Evolutionary conservation across 495 filamentous ascomycete species (phyloP).

Genomic region (Penicillium canescens): DNA sequence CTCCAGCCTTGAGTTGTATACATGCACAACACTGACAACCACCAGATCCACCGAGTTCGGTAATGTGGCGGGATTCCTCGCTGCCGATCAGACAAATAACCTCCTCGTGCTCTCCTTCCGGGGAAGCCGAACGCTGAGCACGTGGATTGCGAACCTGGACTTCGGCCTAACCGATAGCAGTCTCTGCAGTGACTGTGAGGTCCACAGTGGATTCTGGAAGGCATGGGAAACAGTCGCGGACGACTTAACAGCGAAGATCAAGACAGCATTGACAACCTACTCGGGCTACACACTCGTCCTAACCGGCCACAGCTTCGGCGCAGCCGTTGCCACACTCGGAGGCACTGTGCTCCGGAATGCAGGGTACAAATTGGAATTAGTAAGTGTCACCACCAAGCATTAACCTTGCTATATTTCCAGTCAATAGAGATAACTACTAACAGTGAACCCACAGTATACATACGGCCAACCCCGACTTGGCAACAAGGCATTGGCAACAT

Average conservation of each 20-base stretch:
- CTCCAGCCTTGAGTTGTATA: not conserved
- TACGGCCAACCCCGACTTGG: conserved; percentile 72
- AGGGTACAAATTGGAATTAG: conserved; percentile 38
- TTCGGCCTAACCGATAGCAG: conserved; percentile 29
- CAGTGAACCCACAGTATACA: conserved; percentile 48
- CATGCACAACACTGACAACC: conserved; percentile 4
- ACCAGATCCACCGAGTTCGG: conserved; percentile 49
- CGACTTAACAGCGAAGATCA: conserved; percentile 38
- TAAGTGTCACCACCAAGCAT: conserved; percentile 15
- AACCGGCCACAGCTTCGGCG: conserved; percentile 72
- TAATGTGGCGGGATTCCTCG: conserved; percentile 70
- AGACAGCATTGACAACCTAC: conserved; percentile 36
- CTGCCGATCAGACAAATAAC: conserved; percentile 59
- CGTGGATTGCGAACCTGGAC: conserved; percentile 66
- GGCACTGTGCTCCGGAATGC: conserved; percentile 56
- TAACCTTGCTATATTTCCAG: not conserved
- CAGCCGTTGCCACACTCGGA: conserved; percentile 61
- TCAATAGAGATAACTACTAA: not conserved
- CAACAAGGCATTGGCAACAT: conserved; percentile 53
- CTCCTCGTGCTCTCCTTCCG: conserved; percentile 70
- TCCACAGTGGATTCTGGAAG: conserved; percentile 55
- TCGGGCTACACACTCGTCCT: conserved; percentile 55
- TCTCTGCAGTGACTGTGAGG: conserved; percentile 48
- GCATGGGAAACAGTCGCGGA: conserved; percentile 51
- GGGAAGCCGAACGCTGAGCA: conserved; percentile 61